Percentiles rank a stretch among this genome's conserved stretches.
These are phyloP conservation scores for Chrysanthemum lavandulifolium DNA, from an alignment of 129 eudicot species.

Conservation along the genomic window DNA sequence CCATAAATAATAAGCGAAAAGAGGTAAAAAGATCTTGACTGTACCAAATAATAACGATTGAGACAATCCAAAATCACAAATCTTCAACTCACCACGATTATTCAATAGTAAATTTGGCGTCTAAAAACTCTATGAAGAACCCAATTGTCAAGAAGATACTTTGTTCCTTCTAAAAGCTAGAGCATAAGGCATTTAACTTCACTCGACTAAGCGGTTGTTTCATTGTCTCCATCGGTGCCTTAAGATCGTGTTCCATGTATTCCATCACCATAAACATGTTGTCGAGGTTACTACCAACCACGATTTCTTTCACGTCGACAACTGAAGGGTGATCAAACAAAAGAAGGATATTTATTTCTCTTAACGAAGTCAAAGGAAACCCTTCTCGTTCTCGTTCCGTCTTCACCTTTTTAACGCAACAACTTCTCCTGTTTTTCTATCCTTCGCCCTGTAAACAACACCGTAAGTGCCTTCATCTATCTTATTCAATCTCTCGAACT, in stretches of 20 bases:
- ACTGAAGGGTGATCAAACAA: conserved; percentile 84
- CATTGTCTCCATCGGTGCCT: conserved; percentile 85
- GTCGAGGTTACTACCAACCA: conserved; percentile 88
- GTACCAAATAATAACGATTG: conserved; percentile 99
- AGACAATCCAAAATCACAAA: conserved; percentile 95
- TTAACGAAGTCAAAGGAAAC: conserved; percentile 80
- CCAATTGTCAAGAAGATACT: conserved; percentile 93
- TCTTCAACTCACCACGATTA: conserved; percentile 91
- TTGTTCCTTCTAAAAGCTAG: conserved; percentile 72
- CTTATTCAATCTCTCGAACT: conserved; percentile 84
- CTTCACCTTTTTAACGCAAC: conserved; percentile 91
- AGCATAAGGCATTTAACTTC: conserved; percentile 95
- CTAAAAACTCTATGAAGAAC: conserved; percentile 92
- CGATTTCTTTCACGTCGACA: conserved; percentile 96
- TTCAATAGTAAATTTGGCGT: conserved; percentile 88
- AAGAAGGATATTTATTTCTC: conserved; percentile 93
- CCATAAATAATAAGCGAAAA: neutral
- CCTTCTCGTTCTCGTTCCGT: conserved; percentile 97
- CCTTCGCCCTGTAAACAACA: conserved; percentile 86
- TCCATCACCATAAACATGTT: conserved; percentile 96
- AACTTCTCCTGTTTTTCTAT: conserved; percentile 85
- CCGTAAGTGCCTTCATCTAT: conserved; percentile 96
- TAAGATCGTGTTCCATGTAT: conserved; percentile 98
- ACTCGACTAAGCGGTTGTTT: conserved; percentile 87
- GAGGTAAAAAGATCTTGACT: conserved; percentile 43